These are phyloP conservation scores for Aspergillus sclerotiicarbonarius DNA, from an alignment of 495 filamentous ascomycete species.

Conservation along the genomic window DNA sequence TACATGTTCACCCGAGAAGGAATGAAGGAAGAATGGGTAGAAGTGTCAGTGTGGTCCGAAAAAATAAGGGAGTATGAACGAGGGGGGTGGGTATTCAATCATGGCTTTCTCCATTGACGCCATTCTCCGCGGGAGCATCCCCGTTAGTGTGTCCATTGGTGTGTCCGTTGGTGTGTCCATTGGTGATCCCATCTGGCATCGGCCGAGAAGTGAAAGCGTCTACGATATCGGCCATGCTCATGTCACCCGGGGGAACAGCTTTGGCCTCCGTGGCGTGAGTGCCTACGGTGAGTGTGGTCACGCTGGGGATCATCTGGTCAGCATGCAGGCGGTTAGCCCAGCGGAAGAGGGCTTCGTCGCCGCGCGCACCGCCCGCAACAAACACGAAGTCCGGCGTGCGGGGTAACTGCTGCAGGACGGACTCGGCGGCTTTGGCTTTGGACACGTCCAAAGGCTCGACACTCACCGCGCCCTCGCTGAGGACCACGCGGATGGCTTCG, in stretches of 20 bases:
- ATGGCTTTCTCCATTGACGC: neutral
- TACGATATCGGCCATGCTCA: constrained; percentile 39
- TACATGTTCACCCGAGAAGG: neutral
- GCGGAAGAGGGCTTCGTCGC: constrained; percentile 88
- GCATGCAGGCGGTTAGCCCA: constrained; percentile 79
- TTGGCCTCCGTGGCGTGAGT: constrained; percentile 82
- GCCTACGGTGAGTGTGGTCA: constrained; percentile 82
- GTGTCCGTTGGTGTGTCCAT: neutral
- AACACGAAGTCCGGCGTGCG: constrained; percentile 71
- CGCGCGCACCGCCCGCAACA: constrained; percentile 82
- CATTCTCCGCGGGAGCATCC: neutral
- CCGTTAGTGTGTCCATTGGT: constrained; percentile 1
- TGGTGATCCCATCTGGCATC: constrained; percentile 15
- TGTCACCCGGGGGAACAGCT: constrained; percentile 80
- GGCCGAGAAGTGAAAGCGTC: neutral
- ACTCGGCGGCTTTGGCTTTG: constrained; percentile 74
- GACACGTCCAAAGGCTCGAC: constrained; percentile 80
- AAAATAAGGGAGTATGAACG: neutral
- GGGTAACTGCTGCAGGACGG: constrained; percentile 60
- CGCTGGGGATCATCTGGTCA: constrained; percentile 56
- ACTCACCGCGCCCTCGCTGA: constrained; percentile 69
- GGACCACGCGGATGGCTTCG: constrained; percentile 83
- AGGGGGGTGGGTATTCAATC: neutral
- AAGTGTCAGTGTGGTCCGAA: neutral
- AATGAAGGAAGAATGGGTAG: neutral